Percentiles rank a stretch among this genome's conserved stretches.
These are phyloP conservation scores for Lagerstroemia speciosa DNA, from an alignment of 345 rosid species.

Conservation along the genomic window DNA sequence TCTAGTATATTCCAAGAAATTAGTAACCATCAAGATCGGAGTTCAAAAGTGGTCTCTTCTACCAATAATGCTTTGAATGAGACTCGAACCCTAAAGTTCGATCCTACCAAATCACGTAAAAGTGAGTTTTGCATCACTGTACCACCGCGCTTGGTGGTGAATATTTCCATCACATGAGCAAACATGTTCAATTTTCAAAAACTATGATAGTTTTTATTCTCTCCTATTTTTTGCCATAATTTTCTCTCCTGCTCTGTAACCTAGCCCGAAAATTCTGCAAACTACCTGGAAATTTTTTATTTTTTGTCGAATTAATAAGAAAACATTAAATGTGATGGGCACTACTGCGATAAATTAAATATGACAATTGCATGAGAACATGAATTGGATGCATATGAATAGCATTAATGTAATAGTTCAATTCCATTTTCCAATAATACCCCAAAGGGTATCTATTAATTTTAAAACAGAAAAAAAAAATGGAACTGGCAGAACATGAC, in stretches of 20 bases:
- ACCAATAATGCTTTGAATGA: too few relatives aligned
- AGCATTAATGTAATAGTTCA: background rate
- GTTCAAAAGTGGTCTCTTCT: too few relatives aligned
- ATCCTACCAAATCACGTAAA: too few relatives aligned
- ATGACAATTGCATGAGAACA: background rate
- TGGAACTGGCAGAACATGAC: background rate
- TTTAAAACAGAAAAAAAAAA: background rate
- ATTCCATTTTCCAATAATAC: background rate
- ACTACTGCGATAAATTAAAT: background rate
- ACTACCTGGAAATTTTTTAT: background rate
- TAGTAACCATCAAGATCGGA: too few relatives aligned
- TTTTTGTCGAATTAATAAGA: background rate
- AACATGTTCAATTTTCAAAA: too few relatives aligned
- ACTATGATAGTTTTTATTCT: too few relatives aligned
- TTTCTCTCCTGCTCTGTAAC: background rate
- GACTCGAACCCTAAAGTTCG: too few relatives aligned
- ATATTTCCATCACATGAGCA: too few relatives aligned
- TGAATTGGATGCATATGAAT: background rate
- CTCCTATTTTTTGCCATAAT: too few relatives aligned
- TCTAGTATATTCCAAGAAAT: too few relatives aligned
- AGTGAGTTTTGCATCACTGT: too few relatives aligned
- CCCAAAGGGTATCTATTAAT: background rate
- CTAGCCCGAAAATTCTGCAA: background rate
- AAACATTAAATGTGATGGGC: background rate
- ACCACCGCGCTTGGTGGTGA: too few relatives aligned